Base-by-base conservation (phyloP, 129 eudicot species). In the Calendula officinalis region DNA sequence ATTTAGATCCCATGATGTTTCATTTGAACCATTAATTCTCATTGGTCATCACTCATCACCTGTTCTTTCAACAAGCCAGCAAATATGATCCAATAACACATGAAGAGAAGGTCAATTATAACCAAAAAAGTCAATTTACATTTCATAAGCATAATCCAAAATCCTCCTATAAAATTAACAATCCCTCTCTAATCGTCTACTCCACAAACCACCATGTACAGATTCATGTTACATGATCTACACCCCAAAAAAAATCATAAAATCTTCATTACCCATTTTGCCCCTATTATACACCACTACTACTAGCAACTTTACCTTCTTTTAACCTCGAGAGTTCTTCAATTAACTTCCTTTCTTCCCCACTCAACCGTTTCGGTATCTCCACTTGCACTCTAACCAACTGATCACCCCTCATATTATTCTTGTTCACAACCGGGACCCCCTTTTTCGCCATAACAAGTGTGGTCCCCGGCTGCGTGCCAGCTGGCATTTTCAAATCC, bases 381-480 rank as follows among this genome's bases (percentile, higher is more conserved):
- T 85, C 99, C 0, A 94, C 91, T 54, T 88, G 95, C 63, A 94
- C 97, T 69, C 60, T 88, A 60, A 94, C 99, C 79, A 94, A 52
- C 78, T 94, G 99, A 65, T 94, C 97, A 3, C 99, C 99, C 74
- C 96, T 83, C 91, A 42, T 83, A 55, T 83, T 88, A 16, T 56
- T 71, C 66, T 69, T 86, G 67, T 86, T 94, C 44, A 88, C 36
- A 11, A 81, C 8, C 5, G 97, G 97, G 22, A 94, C 99, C 27
- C 99, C 99, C 9, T 81, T 88, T 45, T 86, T 88, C 4, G 92
- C 87, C 92, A 94, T 83, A 27, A 94, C 96, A 43, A 94, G 62
- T 1, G 97, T 94, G 1, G 95, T 79, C 65, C 87, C 89, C 0
- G 99, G 99, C 66, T 88, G 99, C 4, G 99, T 94, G 14, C 99